Evolutionary conservation across 352 stramenopile species (phyloP), one percentile per base, ranked within the genome.

Genomic region (Paralagenidium karlingii): DNA sequence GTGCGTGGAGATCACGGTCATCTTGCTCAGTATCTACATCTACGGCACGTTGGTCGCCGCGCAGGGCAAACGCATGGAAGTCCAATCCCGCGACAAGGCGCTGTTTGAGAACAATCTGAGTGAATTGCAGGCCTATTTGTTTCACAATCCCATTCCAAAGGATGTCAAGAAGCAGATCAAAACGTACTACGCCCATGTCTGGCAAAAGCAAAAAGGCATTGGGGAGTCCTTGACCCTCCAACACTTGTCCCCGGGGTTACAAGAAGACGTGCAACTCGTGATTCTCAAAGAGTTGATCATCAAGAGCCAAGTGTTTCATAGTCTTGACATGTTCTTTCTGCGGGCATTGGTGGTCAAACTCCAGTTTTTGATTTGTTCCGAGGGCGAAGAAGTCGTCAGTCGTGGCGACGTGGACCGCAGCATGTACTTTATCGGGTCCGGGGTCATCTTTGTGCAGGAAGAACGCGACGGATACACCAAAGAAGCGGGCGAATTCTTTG

Each of bases 361-460:
- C 8, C 60, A 75, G 26, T 81, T 74, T 30, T 63, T 85, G 0
- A 52, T 82, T 8, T 82, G 64, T 45, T 71, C 62, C 9, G 68
- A 80, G 34, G 63, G 58, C 11, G 68, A 82, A 38, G 66, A 82
- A 24, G 57, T 85, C 26, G 68, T 82, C 37, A 73, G 78, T n/a
- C 47, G 53, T 3, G 73, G 75, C 1, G 75, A 89, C 48, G 70
- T 86, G 38, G 71, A 86, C 34, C 58, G 70, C 2, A 75, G 63
- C 47, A 79, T 88, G 75, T 86, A 86, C 39, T 83, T 88, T 24
- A 83, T 88, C 34, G 56, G 68, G 0, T 40, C 63, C 0, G 75
- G 75, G 0, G 40, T 88, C 2, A 51, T 74, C 15, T 60, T 86
- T 18, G 80, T 73, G 42, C 55, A 74, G 16, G 58, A 60, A 4